Base-by-base conservation (phyloP, 129 eudicot genomes). In the Pulicaria dysenterica region DNA sequence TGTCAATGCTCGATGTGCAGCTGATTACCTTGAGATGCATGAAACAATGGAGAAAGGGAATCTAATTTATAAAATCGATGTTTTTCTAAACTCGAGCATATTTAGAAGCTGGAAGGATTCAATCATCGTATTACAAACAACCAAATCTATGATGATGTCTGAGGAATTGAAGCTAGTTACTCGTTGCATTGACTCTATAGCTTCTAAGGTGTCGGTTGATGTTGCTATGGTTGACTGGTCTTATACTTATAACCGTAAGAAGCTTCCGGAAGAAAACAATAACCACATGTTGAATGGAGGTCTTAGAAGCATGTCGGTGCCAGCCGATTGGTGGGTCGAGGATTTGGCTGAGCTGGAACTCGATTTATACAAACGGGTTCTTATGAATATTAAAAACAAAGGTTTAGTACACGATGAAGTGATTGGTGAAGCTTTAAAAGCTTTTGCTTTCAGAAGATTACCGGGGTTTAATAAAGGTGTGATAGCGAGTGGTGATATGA, bases 41-140 rank as follows among this genome's bases (percentile, higher is more conserved):
- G 99, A 94, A 59, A 76, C 79, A 5, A 66, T 90, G 67, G 99
- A 94, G 70, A 94, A 88, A 84, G 99, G 99, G 11, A 94, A 94
- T 68, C 96, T 94, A 54, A 64, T 77, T 13, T 90, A 88, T 89
- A 94, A 94, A 73, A 81, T 94, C 34, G 99, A 94, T 53, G 96
- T 88, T 56, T 94, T 94, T 68, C 79, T 94, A 8, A 86, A 36
- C 83, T 80, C 99, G 3, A 84, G 95, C 82, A 60, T 94, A 48
- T 90, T 94, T 73, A 59, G 93, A 51, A 90, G 99, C 77, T 94
- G 99, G 99, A 94, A 94, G 74, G 99, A 94, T 78, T 94, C 99
- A 3, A 94, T 94, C 48, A 84, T 88, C 37, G 96, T 87, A 63
- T 89, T 94, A 46, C 97, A 94, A 74, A 80, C 94, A n/a, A 75